These are phyloP conservation scores for Fusarium sp. DNA, from an alignment of 2,329 filamentous ascomycete genomes.

Conservation along the genomic window DNA sequence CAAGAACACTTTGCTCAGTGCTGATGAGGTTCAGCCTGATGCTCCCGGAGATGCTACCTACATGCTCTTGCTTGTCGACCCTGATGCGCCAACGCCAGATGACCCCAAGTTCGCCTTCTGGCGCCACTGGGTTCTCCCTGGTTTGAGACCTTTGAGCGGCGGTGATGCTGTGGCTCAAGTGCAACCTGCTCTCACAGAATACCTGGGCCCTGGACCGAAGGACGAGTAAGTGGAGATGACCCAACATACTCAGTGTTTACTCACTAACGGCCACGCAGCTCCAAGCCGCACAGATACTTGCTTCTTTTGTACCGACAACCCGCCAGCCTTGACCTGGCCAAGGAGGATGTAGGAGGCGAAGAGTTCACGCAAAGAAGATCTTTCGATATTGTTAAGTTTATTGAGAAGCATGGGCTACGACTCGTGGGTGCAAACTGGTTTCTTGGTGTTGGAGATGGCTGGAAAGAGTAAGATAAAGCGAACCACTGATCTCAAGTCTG, in stretches of 20 bases:
- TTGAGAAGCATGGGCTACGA: conserved; percentile 49
- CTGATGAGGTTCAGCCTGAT: conserved; percentile 26
- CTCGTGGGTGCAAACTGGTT: conserved; percentile 58
- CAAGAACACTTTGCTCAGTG: not conserved
- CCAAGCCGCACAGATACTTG: conserved; percentile 58
- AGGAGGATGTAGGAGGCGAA: conserved; percentile 57
- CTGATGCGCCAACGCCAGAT: conserved; percentile 64
- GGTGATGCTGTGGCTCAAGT: conserved; percentile 40
- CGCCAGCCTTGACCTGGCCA: conserved; percentile 45
- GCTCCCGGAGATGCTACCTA: conserved; percentile 48
- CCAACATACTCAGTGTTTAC: accelerated
- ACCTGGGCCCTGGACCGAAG: conserved; percentile 56
- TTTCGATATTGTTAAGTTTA: conserved; percentile 53
- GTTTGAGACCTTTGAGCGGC: conserved; percentile 46
- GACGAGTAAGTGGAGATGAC: conserved; percentile 52
- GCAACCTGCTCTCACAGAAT: conserved; percentile 52
- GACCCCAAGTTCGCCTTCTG: conserved; percentile 65
- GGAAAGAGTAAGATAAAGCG: conserved; percentile 41
- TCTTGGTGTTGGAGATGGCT: conserved; percentile 56
- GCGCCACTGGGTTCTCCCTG: conserved; percentile 62
- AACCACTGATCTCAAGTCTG: not conserved
- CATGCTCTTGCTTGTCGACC: conserved; percentile 61
- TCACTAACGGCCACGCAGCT: conserved; percentile 44
- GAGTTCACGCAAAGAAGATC: conserved; percentile 57
- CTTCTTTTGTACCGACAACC: conserved; percentile 57